Base-by-base conservation (phyloP, 1,284 basidiomycete genomes). In the Porogramme epimiltina region DNA sequence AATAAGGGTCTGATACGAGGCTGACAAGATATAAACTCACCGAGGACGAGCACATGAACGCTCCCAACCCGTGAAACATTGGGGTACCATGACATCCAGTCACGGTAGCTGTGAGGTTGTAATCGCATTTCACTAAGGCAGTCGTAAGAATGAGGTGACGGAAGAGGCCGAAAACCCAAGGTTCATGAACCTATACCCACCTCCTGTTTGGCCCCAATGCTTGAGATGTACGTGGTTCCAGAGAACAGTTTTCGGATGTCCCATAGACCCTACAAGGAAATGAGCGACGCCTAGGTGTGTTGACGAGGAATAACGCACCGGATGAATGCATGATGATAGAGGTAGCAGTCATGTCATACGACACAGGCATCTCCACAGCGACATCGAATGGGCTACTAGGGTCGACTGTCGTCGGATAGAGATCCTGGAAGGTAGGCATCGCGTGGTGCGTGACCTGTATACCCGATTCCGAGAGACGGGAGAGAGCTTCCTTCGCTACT, bases 51-150 rank as follows among this genome's bases (percentile, higher is more conserved):
- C 41, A 50, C 13, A 55, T 48, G 25, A 54, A 44, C 13, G 58
- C 39, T 1, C 61, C 62, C 25, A 66, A 22, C 5, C 52, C 62
- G 42, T 64, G 66, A 42, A 58, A 67, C 55, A 63, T 54, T 0
- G 63, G 62, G 13, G 53, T 37, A 2, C 55, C 49, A 24, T 65
- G 63, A 4, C 44, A 52, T 18, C 51, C 54, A 6, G 62, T 36
- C 22, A 55, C 34, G 5, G 24, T 1, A 18, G 44, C 16, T 16
- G 20, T 47, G 3, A 51, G 15, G 3, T 46, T 43, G 16, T 50
- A 47, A 37, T 44, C 45, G 10, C 26, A 37, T 60, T 64, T 13
- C 2, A 19, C 28, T 15, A 23, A 24, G 2, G n/a, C n/a, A n/a
- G n/a, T n/a, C n/a, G n/a, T n/a, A n/a, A n/a, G n/a, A n/a, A 38